These are phyloP conservation scores for Cladosporium cucumerinum DNA, from an alignment of 2,329 filamentous ascomycete species.

Conservation along the genomic window DNA sequence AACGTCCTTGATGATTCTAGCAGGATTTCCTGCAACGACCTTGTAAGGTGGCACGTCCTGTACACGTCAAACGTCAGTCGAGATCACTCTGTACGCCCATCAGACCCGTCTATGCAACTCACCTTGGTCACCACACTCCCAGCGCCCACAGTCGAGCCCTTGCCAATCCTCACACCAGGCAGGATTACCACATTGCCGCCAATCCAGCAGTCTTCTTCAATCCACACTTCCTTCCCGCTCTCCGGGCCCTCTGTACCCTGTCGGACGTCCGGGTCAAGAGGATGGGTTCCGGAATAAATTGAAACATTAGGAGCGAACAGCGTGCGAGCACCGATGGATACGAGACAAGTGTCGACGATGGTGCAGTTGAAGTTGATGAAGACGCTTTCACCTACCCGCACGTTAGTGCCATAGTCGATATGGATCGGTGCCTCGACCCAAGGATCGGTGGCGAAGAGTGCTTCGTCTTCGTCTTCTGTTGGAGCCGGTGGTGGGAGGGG, in stretches of 20 bases:
- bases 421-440: constrained; percentile 67
- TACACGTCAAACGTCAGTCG: background rate
- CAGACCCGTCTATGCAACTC: constrained; percentile 1
- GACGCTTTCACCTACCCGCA: constrained; percentile 66
- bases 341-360: constrained; percentile 72
- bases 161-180: constrained; percentile 74
- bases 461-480: constrained; percentile 62
- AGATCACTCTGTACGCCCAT: background rate
- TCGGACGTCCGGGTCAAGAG: constrained; percentile 68
- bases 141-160: constrained; percentile 70
- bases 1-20: constrained; percentile 49
- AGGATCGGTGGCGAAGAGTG: constrained; percentile 60
- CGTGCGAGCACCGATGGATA: constrained; percentile 73
- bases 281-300: constrained; percentile 73
- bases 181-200: constrained; percentile 69
- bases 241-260: constrained; percentile 76
- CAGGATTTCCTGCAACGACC: constrained; percentile 66
- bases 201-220: constrained; percentile 80
- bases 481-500: constrained; percentile 60
- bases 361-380: constrained; percentile 74
- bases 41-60: constrained; percentile 62
- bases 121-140: constrained; percentile 79
- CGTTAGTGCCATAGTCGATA: constrained; percentile 75
- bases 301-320: constrained; percentile 75
- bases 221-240: constrained; percentile 65